Evolutionary conservation across 2,329 filamentous ascomycete genomes (phyloP).

Genomic region (Penicillium paneum): DNA sequence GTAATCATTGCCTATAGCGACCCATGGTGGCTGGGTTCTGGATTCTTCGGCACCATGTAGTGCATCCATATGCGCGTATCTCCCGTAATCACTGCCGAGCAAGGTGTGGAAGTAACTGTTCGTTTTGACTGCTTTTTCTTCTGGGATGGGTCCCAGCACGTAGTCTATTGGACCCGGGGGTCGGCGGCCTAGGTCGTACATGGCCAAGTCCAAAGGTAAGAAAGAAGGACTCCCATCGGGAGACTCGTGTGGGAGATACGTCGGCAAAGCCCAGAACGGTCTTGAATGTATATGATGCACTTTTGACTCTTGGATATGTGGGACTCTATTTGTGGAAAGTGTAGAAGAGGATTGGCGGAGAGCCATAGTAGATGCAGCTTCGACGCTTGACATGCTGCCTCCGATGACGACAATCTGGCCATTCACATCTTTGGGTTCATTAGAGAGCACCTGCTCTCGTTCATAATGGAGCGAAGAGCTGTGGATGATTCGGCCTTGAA

Average conservation of each 20-base stretch:
- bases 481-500: constrained; percentile 57
- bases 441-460: constrained; percentile 20
- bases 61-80: constrained; percentile 38
- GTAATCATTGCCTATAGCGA: constrained; percentile 71
- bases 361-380: constrained; percentile 70
- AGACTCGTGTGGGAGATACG: constrained; percentile 39
- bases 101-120: constrained; percentile 50
- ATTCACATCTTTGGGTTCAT: constrained; percentile 17
- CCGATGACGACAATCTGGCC: constrained; percentile 71
- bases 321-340: constrained; percentile 43
- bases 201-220: constrained; percentile 67
- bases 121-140: constrained; percentile 54
- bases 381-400: constrained; percentile 78
- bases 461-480: constrained; percentile 65
- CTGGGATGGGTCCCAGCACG: constrained; percentile 61
- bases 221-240: constrained; percentile 49
- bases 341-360: constrained; percentile 64
- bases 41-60: constrained; percentile 37
- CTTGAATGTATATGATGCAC: constrained; percentile 68
- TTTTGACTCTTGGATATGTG: constrained; percentile 35
- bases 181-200: constrained; percentile 67
- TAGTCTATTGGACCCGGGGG: constrained; percentile 58
- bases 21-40: constrained; percentile 56
- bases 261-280: constrained; percentile 70
- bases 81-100: constrained; percentile 47